Evolutionary conservation across 1,139 yeast species (phyloP).

Genomic region (Tardiomyces blankii): DNA sequence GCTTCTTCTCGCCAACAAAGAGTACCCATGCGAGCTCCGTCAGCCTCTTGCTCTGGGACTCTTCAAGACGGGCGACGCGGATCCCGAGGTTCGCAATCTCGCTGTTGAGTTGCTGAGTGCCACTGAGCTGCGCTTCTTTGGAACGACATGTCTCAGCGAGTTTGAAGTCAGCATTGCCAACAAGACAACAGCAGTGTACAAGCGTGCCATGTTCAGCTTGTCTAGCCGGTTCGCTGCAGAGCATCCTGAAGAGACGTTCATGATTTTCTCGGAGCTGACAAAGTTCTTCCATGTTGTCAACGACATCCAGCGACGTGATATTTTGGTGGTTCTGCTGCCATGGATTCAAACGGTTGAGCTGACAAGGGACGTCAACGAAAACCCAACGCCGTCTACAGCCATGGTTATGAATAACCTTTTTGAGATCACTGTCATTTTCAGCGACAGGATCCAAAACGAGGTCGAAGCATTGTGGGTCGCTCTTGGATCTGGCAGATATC

Average conservation of each 20-base stretch:
- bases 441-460: slow-evolving; percentile 66
- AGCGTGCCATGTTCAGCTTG: slow-evolving; percentile 61
- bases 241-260: slow-evolving; percentile 47
- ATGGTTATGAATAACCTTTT: slow-evolving; percentile 78
- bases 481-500: slow-evolving; percentile 54
- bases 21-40: slow-evolving; percentile 37
- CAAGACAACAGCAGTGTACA: slow-evolving; percentile 61
- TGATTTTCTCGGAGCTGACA: slow-evolving; percentile 62
- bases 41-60: slow-evolving; percentile 55
- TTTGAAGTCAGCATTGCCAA: slow-evolving; percentile 55
- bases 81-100: slow-evolving; percentile 43
- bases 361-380: slow-evolving; percentile 37
- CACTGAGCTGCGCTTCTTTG: slow-evolving; percentile 44
- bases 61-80: slow-evolving; percentile 60
- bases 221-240: slow-evolving; percentile 50
- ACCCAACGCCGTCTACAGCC: slow-evolving; percentile 27
- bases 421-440: slow-evolving; percentile 72
- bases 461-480: slow-evolving; percentile 96
- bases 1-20: slow-evolving; percentile 36
- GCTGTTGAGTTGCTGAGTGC: slow-evolving; percentile 50
- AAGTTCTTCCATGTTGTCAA: slow-evolving; percentile 57
- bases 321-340: slow-evolving; percentile 70
- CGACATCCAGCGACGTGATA: slow-evolving; percentile 54
- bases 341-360: slow-evolving; percentile 81
- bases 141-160: slow-evolving; percentile 34